A percentile compares a stretch with the other conserved stretches of the same genome.
These are phyloP conservation scores for Botrytis tulipae DNA, from an alignment of 2,329 filamentous ascomycete species.

Conservation along the genomic window DNA sequence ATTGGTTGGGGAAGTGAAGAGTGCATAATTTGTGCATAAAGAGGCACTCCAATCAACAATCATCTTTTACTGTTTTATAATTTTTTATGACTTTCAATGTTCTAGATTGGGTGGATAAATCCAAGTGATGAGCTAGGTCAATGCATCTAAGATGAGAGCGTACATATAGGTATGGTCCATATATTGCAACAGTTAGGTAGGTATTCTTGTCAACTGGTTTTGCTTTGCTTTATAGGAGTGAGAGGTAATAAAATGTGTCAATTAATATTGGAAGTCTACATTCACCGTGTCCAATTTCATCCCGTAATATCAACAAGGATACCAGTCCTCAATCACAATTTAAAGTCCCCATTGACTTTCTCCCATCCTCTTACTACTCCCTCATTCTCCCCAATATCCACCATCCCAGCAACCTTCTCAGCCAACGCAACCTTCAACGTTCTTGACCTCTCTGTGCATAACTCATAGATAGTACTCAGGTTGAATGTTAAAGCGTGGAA, in stretches of 20 bases:
- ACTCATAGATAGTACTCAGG: slow-evolving; percentile 84
- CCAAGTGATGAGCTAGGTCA: not conserved
- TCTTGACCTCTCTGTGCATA: slow-evolving; percentile 76
- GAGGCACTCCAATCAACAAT: slow-evolving; percentile 4
- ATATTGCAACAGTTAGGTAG: not conserved
- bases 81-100: not conserved
- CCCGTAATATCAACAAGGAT: not conserved
- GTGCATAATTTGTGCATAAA: not conserved
- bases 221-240: not conserved
- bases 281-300: not conserved
- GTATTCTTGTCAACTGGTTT: not conserved
- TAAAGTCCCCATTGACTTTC: slow-evolving; percentile 40
- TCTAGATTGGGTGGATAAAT: not conserved
- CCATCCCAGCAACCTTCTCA: slow-evolving; percentile 59
- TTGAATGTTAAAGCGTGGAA: slow-evolving; percentile 88
- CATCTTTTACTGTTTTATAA: not conserved
- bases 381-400: not conserved
- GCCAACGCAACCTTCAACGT: slow-evolving; percentile 69
- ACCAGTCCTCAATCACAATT: slow-evolving; percentile 27
- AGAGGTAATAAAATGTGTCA: not conserved
- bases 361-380: slow-evolving; percentile 30
- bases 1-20: slow-evolving; percentile 1
- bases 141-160: not conserved
- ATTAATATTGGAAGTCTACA: not conserved
- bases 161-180: not conserved